phyloP scores from a whole-genome alignment of 2,329 filamentous ascomycete genomes.

The Amesomyces nigricolor region DNA sequence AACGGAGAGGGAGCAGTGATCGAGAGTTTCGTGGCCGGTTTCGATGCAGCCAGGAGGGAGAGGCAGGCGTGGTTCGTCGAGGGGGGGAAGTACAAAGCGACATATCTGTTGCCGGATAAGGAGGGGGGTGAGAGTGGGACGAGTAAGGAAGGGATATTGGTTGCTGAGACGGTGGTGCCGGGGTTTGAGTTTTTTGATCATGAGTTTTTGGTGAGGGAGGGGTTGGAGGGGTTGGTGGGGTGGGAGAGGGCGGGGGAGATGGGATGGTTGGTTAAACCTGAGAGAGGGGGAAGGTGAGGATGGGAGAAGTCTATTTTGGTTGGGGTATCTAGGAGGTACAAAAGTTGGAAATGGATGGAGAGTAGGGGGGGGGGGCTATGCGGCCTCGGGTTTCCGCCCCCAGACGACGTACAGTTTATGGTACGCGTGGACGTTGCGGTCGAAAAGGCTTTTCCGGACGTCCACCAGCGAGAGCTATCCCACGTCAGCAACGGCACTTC shows the following conservation, averaged over 20 bases:
- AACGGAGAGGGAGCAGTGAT: too few relatives aligned
- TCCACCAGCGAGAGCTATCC: conserved; percentile 43
- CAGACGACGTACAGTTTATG: conserved; percentile 45
- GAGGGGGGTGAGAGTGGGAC: conserved; percentile 33
- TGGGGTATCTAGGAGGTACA: background rate
- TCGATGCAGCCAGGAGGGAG: conserved; percentile 39
- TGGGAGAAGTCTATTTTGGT: background rate
- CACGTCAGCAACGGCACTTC: background rate
- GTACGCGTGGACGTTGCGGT: conserved; percentile 45
- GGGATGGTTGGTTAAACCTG: conserved; percentile 37
- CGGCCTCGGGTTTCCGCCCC: conserved; percentile 42
- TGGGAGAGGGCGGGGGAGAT: conserved; percentile 43
- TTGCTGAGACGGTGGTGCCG: conserved; percentile 62
- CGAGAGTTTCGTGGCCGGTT: conserved; percentile 52
- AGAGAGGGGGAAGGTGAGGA: background rate
- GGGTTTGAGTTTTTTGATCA: conserved; percentile 64
- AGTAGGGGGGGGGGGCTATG: background rate
- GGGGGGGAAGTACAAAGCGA: conserved; percentile 61
- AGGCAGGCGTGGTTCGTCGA: conserved; percentile 31
- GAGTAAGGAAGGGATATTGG: conserved; percentile 48
- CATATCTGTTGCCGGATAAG: conserved; percentile 39
- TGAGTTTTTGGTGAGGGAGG: conserved; percentile 54
- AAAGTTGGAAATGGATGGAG: background rate
- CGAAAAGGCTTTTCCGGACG: conserved; percentile 43
- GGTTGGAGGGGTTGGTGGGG: conserved; percentile 34